Evolutionary conservation across 108 stramenopile genomes (phyloP).

Genomic region (Nannochloropsis gaditana): DNA sequence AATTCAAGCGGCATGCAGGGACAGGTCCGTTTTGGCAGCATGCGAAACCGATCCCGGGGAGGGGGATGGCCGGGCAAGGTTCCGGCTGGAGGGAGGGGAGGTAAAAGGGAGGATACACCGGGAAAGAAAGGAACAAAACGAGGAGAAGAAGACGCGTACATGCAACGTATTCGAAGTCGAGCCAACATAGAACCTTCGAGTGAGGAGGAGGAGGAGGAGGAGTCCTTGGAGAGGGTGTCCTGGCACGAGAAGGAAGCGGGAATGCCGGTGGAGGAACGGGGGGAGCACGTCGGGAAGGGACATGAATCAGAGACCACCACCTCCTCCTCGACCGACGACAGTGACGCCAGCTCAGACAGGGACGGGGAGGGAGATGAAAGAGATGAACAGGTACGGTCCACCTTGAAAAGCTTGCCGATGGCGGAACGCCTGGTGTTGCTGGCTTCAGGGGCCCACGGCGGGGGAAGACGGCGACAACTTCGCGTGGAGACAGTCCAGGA

Average conservation of each 20-base stretch:
- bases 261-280: background rate
- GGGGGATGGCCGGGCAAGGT: no score
- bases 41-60: no score
- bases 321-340: background rate
- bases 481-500: background rate
- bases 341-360: no score
- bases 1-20: no score
- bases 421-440: background rate
- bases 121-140: no score
- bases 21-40: no score
- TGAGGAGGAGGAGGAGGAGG: background rate
- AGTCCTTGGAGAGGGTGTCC: background rate
- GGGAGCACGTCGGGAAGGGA: background rate
- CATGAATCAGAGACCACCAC: background rate
- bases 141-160: background rate
- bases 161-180: background rate
- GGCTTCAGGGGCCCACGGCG: background rate
- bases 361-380: background rate
- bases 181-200: background rate
- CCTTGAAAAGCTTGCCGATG: background rate
- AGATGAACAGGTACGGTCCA: background rate
- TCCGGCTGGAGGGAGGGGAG: no score
- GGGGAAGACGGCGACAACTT: background rate
- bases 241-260: background rate
- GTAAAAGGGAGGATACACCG: no score